phyloP scores from a whole-genome alignment of 2,329 filamentous ascomycete genomes.

The Neopestalotiopsis sp. region DNA sequence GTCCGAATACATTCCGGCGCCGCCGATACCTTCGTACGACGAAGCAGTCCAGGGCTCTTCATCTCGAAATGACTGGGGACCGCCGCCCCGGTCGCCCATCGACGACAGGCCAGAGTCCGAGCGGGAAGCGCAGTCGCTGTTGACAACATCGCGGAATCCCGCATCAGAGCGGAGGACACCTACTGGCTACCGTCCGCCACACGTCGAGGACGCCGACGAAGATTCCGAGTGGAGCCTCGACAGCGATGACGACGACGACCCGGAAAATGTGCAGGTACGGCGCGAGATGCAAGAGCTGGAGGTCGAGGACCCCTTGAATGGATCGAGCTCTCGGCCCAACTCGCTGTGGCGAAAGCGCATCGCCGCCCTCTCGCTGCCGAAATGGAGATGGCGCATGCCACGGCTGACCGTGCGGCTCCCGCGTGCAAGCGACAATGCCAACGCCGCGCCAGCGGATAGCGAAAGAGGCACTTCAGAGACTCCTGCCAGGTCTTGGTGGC shows the following conservation, averaged over 20 bases:
- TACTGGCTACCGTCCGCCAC: conserved; percentile 76
- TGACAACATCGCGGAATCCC: conserved; percentile 57
- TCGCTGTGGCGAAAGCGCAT: conserved; percentile 61
- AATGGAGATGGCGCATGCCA: conserved; percentile 60
- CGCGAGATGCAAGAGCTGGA: conserved; percentile 91
- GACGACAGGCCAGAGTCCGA: conserved; percentile 71
- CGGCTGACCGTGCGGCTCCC: conserved; percentile 55
- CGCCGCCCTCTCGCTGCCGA: conserved; percentile 56
- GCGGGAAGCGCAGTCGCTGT: conserved; percentile 78
- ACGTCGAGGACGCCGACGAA: conserved; percentile 67
- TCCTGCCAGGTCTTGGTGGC: conserved; percentile 33
- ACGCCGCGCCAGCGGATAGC: conserved; percentile 25
- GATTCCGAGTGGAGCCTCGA: conserved; percentile 53
- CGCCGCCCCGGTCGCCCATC: conserved; percentile 63
- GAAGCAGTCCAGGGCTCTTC: conserved; percentile 72
- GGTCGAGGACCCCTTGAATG: conserved; percentile 69
- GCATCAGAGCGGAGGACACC: conserved; percentile 48
- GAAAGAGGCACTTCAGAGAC: conserved; percentile 25
- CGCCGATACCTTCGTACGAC: conserved; percentile 84
- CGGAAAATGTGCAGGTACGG: conserved; percentile 71
- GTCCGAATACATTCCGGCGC: conserved; percentile 64
- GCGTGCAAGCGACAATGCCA: conserved; percentile 39
- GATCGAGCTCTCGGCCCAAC: conserved; percentile 33
- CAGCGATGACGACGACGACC: conserved; percentile 44
- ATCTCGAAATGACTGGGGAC: conserved; percentile 53